Percentiles rank a stretch among this genome's conserved stretches.
Evolutionary conservation across 805 yeast genomes (phyloP).

Genomic region (Cyberlindnera sargentensis): DNA sequence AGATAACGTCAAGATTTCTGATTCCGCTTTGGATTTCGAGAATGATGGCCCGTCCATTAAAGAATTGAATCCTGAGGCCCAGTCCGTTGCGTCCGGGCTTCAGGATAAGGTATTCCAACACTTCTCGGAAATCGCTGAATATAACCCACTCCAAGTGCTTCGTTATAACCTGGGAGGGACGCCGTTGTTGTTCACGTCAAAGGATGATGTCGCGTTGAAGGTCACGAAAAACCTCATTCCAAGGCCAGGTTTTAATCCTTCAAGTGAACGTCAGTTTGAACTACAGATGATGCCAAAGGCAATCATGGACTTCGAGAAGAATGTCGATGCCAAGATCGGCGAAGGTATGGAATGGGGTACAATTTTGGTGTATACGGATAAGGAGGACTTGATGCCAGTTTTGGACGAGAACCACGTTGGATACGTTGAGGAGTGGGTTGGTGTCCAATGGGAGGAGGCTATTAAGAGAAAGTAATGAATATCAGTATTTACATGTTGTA

Average conservation of each 20-base stretch:
- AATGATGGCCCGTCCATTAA: conserved; percentile 23
- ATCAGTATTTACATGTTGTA: background rate
- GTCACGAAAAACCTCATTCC: conserved; percentile 42
- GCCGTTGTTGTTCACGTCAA: conserved; percentile 64
- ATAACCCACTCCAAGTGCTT: conserved; percentile 81
- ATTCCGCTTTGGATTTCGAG: conserved; percentile 38
- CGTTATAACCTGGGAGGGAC: conserved; percentile 76
- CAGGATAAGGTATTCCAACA: conserved; percentile 64
- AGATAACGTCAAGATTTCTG: conserved; percentile 46
- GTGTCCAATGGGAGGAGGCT: conserved; percentile 77
- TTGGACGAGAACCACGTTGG: conserved; percentile 66
- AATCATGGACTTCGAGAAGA: conserved; percentile 70
- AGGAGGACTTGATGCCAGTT: conserved; percentile 51
- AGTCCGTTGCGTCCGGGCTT: conserved; percentile 44
- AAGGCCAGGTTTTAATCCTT: conserved; percentile 51
- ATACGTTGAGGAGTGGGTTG: conserved; percentile 72
- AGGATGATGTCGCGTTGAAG: conserved; percentile 45
- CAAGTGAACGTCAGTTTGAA: conserved; percentile 62
- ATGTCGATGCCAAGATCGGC: conserved; percentile 29
- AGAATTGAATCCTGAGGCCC: conserved; percentile 34
- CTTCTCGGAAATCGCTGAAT: conserved; percentile 67
- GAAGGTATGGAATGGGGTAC: conserved; percentile 99
- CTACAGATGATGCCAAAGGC: conserved; percentile 92
- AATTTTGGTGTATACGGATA: conserved; percentile 72
- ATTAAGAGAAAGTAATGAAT: background rate